A percentile compares a stretch with the other conserved stretches of the same genome.
Conservation (phyloP, 164 flowering plant genomes). For the Chimonanthus praecox region DNA sequence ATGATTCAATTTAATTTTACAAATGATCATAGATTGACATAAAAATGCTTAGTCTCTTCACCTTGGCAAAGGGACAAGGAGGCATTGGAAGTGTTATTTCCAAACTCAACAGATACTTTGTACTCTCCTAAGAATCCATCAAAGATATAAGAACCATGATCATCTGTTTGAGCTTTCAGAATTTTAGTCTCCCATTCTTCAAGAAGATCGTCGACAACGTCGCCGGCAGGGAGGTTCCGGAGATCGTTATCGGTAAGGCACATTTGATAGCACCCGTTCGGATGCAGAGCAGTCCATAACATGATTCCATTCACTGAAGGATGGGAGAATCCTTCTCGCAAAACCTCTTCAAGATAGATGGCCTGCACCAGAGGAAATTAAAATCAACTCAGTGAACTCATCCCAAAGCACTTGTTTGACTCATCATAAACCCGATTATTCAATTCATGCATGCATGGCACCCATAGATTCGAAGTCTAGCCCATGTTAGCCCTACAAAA, state of each 20-base stretch:
- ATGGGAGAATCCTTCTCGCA: constrained; percentile 94
- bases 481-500: too few relatives aligned
- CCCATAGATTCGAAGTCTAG: too few relatives aligned
- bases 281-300: constrained; percentile 79
- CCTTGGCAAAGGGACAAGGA: constrained; percentile 51
- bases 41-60: constrained; percentile 62
- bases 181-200: constrained; percentile 66
- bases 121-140: constrained; percentile 81
- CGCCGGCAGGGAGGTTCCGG: constrained; percentile 69
- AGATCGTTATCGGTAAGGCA: constrained; percentile 73
- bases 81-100: constrained; percentile 28
- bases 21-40: constrained; percentile 26
- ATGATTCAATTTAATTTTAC: too few relatives aligned
- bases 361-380: constrained; percentile 35
- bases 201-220: constrained; percentile 69
- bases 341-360: constrained; percentile 62
- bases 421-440: too few relatives aligned
- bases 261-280: constrained; percentile 81
- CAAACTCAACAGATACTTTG: constrained; percentile 34
- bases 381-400: too few relatives aligned
- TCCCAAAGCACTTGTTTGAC: too few relatives aligned
- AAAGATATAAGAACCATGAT: constrained; percentile 65
- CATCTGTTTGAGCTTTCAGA: constrained; percentile 41
- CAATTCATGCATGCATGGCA: too few relatives aligned
- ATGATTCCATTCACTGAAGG: constrained; percentile 75